Evolutionary conservation across 2,329 filamentous ascomycete species (phyloP).

Genomic region (Lachnellula hyalina): DNA sequence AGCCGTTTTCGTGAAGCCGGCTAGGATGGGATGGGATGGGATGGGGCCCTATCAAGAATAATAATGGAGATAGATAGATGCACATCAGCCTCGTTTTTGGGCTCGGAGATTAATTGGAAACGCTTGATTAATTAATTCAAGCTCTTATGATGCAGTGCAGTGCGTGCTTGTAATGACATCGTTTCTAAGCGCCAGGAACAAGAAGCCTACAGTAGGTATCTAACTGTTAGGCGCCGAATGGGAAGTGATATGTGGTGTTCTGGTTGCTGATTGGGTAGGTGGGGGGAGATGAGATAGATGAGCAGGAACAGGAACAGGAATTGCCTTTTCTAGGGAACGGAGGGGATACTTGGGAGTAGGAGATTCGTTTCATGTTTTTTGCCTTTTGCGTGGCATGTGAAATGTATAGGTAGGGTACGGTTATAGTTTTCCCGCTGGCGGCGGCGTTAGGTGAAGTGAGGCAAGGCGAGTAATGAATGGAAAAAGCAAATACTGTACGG

Average conservation of each 20-base stretch:
- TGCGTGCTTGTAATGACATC: conserved; percentile 3
- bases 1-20: background rate
- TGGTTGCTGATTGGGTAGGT: conserved; percentile 13
- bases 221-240: conserved; percentile 17
- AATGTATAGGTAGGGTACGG: no score
- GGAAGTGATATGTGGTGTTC: conserved; percentile 12
- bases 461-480: no score
- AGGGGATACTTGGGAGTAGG: background rate
- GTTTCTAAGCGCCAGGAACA: conserved; percentile 24
- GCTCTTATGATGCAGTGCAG: no score
- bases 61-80: no score
- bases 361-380: no score
- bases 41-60: no score
- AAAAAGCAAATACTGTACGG: no score
- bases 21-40: background rate
- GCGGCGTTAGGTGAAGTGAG: no score
- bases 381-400: no score
- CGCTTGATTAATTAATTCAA: no score
- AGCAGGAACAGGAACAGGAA: background rate
- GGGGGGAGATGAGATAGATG: background rate
- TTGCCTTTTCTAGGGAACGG: conserved; percentile 3
- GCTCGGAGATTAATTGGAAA: conserved; percentile 9
- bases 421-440: no score
- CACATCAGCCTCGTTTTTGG: background rate
- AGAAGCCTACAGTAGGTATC: conserved; percentile 11